Percentiles rank a stretch among this genome's conserved stretches.
phyloP scores from a whole-genome alignment of 805 yeast species.

The Ogataea saltuana region DNA sequence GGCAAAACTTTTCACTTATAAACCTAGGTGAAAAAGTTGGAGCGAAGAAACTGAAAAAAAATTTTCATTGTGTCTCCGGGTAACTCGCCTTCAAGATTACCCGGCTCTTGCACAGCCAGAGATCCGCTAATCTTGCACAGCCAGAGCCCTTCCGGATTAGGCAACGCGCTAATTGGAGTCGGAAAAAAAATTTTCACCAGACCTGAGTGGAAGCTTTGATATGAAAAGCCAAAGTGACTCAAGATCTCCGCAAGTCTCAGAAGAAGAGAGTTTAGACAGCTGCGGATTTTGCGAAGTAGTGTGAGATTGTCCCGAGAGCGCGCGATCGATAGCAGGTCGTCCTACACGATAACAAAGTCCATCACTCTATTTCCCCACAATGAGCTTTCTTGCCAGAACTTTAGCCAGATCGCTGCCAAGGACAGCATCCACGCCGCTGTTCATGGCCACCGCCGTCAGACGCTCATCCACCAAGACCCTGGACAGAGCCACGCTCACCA shows the following conservation, averaged over 20 bases:
- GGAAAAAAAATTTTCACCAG: constrained; percentile 22
- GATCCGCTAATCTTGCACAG: constrained; percentile 1
- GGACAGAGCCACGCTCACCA: constrained; percentile 85
- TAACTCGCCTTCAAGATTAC: constrained; percentile 2
- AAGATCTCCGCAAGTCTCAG: neutral
- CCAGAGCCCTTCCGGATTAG: constrained; percentile 18
- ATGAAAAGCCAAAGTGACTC: constrained; percentile 4
- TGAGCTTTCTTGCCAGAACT: constrained; percentile 7
- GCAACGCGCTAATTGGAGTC: constrained; percentile 25
- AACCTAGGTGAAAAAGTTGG: neutral
- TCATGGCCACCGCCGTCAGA: constrained; percentile 18
- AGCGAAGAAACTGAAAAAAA: constrained; percentile 6
- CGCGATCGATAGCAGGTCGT: neutral
- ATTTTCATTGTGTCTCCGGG: constrained; percentile 12
- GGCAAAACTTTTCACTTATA: constrained; percentile 9
- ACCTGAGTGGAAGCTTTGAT: neutral
- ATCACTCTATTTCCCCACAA: neutral
- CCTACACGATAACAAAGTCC: neutral
- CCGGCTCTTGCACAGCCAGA: neutral
- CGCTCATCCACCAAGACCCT: constrained; percentile 38
- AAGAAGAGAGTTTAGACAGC: constrained; percentile 4
- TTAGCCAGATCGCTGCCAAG: constrained; percentile 13
- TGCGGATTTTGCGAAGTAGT: constrained; percentile 7
- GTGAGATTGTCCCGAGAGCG: neutral
- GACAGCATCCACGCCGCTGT: neutral